Evolutionary conservation across 2,329 filamentous ascomycete species (phyloP).

Genomic region (Aspergillus luchuensis): DNA sequence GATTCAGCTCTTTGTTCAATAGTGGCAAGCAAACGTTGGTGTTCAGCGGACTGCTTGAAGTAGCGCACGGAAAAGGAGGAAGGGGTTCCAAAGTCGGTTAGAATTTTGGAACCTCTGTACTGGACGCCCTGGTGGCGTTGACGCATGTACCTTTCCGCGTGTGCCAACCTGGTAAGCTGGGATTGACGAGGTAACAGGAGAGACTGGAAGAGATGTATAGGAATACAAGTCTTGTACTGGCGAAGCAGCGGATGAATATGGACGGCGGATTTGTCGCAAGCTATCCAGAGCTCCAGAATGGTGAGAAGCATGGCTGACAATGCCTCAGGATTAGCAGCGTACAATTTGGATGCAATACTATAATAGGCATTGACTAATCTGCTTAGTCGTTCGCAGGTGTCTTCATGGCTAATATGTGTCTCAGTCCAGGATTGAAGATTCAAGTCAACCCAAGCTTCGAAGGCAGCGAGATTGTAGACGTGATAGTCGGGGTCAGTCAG

Average conservation of each 20-base stretch:
- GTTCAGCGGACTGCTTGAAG: slow-evolving; percentile 48
- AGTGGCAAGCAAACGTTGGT: slow-evolving; percentile 36
- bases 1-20: slow-evolving; percentile 47
- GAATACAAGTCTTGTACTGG: slow-evolving; percentile 53
- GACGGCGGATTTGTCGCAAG: slow-evolving; percentile 54
- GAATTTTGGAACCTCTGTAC: slow-evolving; percentile 35
- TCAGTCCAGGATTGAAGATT: slow-evolving; percentile 46
- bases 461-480: slow-evolving; percentile 35
- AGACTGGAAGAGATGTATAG: slow-evolving; percentile 22
- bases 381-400: slow-evolving; percentile 32
- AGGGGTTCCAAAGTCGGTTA: slow-evolving; percentile 37
- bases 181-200: slow-evolving; percentile 25
- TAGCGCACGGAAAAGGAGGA: slow-evolving; percentile 53
- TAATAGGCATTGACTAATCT: slow-evolving; percentile 41
- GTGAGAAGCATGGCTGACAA: slow-evolving; percentile 60
- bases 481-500: slow-evolving; percentile 16
- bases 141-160: slow-evolving; percentile 53
- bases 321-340: slow-evolving; percentile 48
- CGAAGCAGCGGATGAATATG: slow-evolving; percentile 43
- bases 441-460: slow-evolving; percentile 55
- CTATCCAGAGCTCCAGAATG: slow-evolving; percentile 61
- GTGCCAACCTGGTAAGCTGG: slow-evolving; percentile 25
- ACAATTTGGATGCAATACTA: slow-evolving; percentile 28
- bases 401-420: slow-evolving; percentile 20
- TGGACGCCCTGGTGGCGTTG: slow-evolving; percentile 30